These are phyloP conservation scores for Sporisorium graminicola DNA, from an alignment of 1,284 basidiomycete species.

Conservation along the genomic window DNA sequence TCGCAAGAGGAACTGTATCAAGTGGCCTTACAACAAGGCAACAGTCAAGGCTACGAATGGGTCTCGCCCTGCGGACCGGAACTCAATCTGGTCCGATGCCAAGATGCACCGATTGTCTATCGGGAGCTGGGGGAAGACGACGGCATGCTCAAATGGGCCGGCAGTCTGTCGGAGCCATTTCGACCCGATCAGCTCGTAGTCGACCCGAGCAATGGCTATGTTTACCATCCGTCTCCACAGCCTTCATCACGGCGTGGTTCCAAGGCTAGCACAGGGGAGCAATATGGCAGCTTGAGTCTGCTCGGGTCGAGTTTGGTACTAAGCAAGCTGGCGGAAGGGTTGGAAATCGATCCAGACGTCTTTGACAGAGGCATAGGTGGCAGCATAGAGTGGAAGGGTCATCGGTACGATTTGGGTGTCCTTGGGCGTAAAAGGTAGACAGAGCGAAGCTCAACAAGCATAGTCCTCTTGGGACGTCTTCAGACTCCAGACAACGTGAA, in stretches of 20 bases:
- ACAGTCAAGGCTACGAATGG: slow-evolving; percentile 60
- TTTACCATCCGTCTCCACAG: slow-evolving; percentile 68
- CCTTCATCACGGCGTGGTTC: slow-evolving; percentile 1
- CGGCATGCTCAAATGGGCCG: slow-evolving; percentile 60
- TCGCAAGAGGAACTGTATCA: slow-evolving; percentile 20
- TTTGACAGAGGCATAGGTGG: slow-evolving; percentile 31
- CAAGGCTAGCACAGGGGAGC: not conserved
- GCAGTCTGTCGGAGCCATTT: slow-evolving; percentile 50
- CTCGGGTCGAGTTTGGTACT: slow-evolving; percentile 61
- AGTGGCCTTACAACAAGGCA: slow-evolving; percentile 22
- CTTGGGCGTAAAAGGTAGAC: slow-evolving; percentile 9
- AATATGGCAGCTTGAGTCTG: slow-evolving; percentile 60
- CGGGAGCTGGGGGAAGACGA: slow-evolving; percentile 51
- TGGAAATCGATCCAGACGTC: slow-evolving; percentile 51
- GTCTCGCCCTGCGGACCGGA: slow-evolving; percentile 66
- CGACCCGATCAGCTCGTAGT: slow-evolving; percentile 52
- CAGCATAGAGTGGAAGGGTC: slow-evolving; percentile 45
- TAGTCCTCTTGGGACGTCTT: not conserved
- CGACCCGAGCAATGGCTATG: slow-evolving; percentile 61
- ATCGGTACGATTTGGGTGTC: slow-evolving; percentile 23
- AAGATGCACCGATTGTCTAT: slow-evolving; percentile 68
- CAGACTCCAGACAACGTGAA: slow-evolving; percentile 12
- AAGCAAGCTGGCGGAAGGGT: slow-evolving; percentile 45
- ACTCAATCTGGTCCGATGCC: slow-evolving; percentile 63
- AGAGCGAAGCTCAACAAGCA: not conserved